These are phyloP conservation scores for Penicillium sclerotiorum DNA, from an alignment of 2,329 filamentous ascomycete genomes.

Conservation along the genomic window DNA sequence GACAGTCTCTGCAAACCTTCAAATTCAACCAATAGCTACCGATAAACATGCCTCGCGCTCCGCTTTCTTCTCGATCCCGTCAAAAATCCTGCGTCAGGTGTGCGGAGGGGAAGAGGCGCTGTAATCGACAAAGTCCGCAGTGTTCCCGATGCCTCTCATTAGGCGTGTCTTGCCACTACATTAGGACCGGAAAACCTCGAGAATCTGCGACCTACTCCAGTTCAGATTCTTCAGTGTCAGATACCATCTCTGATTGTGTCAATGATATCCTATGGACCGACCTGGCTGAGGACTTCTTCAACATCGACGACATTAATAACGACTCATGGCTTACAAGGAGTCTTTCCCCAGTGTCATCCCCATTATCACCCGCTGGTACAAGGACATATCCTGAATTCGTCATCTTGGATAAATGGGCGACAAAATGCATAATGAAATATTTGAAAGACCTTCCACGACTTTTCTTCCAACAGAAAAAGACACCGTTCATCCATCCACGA, in stretches of 20 bases:
- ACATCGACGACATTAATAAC: background rate
- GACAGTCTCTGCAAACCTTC: background rate
- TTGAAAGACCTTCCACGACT: slow-evolving; percentile 9
- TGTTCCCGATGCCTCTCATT: slow-evolving; percentile 14
- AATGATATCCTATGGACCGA: background rate
- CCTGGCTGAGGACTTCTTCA: background rate
- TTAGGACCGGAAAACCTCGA: background rate
- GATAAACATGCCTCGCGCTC: slow-evolving; percentile 8
- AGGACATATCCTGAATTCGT: slow-evolving; percentile 2
- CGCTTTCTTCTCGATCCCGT: slow-evolving; percentile 6
- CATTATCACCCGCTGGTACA: background rate
- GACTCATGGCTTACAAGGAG: slow-evolving; percentile 3
- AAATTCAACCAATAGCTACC: background rate
- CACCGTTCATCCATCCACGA: slow-evolving; percentile 16
- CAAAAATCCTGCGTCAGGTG: slow-evolving; percentile 18
- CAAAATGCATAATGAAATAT: background rate
- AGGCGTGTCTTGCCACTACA: slow-evolving; percentile 14
- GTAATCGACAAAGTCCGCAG: slow-evolving; percentile 19
- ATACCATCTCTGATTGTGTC: no score
- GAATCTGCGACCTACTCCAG: no score
- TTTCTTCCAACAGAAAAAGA: slow-evolving; percentile 7
- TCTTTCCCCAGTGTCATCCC: background rate
- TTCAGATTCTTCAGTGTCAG: background rate
- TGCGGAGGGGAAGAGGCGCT: slow-evolving; percentile 16
- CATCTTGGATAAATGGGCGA: slow-evolving; percentile 11